Evolutionary conservation across 495 filamentous ascomycete genomes (phyloP).

Genomic region (Penicillium fimorum): DNA sequence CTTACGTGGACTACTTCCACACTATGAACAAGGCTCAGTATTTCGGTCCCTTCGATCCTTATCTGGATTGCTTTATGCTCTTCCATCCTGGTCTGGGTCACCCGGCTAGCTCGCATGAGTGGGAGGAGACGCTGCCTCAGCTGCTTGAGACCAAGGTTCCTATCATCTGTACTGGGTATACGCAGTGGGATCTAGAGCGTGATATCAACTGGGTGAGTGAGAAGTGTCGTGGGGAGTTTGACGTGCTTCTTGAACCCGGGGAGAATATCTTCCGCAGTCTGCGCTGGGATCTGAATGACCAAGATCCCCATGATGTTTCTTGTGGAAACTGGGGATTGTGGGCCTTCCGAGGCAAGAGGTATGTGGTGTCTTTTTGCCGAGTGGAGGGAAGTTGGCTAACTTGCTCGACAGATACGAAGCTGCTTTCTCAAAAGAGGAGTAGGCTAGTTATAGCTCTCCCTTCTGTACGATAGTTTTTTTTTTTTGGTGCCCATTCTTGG

Average conservation of each 20-base stretch:
- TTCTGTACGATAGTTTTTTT: constrained; percentile 28
- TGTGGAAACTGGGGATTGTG: constrained; percentile 96
- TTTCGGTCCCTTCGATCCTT: constrained; percentile 94
- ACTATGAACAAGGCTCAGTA: constrained; percentile 84
- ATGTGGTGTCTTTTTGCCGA: constrained; percentile 36
- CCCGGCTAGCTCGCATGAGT: constrained; percentile 87
- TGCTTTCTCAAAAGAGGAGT: constrained; percentile 29
- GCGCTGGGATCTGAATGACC: constrained; percentile 94
- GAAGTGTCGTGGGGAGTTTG: constrained; percentile 81
- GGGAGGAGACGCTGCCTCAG: constrained; percentile 83
- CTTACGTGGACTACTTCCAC: constrained; percentile 97
- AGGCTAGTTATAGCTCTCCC: constrained; percentile 3
- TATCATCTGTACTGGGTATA: constrained; percentile 91
- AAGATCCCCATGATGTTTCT: constrained; percentile 90
- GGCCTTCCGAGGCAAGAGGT: constrained; percentile 97
- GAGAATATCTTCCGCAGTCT: constrained; percentile 94
- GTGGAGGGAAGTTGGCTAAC: constrained; percentile 9
- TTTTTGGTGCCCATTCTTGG: constrained; percentile 2
- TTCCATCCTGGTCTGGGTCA: constrained; percentile 97
- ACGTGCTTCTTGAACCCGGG: constrained; percentile 85
- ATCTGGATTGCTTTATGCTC: constrained; percentile 93
- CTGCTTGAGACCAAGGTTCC: constrained; percentile 93
- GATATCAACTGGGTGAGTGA: constrained; percentile 87
- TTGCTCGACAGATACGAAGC: constrained; percentile 40
- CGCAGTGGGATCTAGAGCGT: constrained; percentile 87